These are phyloP conservation scores for Trichosporon sp. DNA, from an alignment of 1,284 basidiomycete genomes.

Conservation along the genomic window DNA sequence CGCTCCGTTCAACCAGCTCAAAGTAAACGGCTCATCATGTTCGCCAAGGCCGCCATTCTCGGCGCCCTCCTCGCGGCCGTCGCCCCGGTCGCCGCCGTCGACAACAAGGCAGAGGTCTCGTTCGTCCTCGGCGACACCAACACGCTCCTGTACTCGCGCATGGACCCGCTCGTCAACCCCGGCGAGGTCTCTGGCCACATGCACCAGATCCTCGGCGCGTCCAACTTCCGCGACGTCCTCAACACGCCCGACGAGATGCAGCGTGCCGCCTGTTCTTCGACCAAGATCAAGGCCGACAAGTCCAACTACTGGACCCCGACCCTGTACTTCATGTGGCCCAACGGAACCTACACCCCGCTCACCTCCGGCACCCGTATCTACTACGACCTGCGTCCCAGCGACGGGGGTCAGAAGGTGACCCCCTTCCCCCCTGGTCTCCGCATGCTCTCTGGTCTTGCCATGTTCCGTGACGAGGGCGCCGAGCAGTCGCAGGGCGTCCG, in stretches of 20 bases:
- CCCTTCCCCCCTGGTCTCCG: conserved; percentile 49
- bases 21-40: not conserved
- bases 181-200: conserved; percentile 39
- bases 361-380: conserved; percentile 31
- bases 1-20: not conserved
- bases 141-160: not conserved
- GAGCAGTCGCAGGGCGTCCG: conserved; percentile 11
- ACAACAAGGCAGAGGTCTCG: not conserved
- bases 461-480: not conserved
- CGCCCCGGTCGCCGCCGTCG: not conserved
- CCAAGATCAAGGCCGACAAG: conserved; percentile 45
- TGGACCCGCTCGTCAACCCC: conserved; percentile 47
- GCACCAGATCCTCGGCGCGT: conserved; percentile 43
- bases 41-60: not conserved
- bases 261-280: conserved; percentile 29
- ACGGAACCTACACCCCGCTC: conserved; percentile 28
- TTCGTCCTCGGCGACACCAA: conserved; percentile 1
- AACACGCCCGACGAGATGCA: conserved; percentile 21
- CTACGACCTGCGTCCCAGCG: conserved; percentile 27
- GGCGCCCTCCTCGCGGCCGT: not conserved
- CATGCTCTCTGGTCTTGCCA: conserved; percentile 49
- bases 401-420: conserved; percentile 14
- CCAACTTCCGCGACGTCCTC: conserved; percentile 14
- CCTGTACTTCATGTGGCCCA: conserved; percentile 48
- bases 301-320: conserved; percentile 51